Evolutionary conservation across 1,284 basidiomycete species (phyloP).

Genomic region (Phellinidium pouzarii): DNA sequence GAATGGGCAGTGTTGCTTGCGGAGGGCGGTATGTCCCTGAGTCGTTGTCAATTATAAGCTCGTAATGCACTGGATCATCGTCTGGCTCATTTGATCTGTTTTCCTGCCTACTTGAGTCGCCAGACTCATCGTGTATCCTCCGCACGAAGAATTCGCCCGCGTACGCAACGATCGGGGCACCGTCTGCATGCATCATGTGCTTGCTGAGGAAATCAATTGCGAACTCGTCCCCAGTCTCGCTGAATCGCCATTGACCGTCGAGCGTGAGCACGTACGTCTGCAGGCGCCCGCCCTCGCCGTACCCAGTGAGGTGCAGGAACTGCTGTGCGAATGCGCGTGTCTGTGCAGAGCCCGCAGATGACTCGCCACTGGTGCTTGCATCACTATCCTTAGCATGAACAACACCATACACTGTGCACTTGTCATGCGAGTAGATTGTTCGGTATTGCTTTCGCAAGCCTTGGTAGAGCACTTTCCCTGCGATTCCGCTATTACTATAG

Average conservation of each 20-base stretch:
- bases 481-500: slow-evolving; percentile 33
- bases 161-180: slow-evolving; percentile 33
- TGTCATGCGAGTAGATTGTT: slow-evolving; percentile 37
- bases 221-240: slow-evolving; percentile 45
- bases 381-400: slow-evolving; percentile 19
- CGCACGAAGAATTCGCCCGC: slow-evolving; percentile 35
- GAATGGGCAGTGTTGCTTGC: slow-evolving; percentile 32
- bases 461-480: slow-evolving; percentile 34
- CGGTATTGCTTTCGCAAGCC: slow-evolving; percentile 39
- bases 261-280: slow-evolving; percentile 43
- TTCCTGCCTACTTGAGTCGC: slow-evolving; percentile 13
- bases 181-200: slow-evolving; percentile 46
- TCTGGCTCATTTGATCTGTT: slow-evolving; percentile 18
- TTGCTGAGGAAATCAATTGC: slow-evolving; percentile 42
- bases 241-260: slow-evolving; percentile 40
- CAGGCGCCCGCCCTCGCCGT: slow-evolving; percentile 36
- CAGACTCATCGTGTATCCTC: slow-evolving; percentile 19
- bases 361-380: background rate
- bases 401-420: slow-evolving; percentile 33
- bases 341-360: no score
- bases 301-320: slow-evolving; percentile 38
- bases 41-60: slow-evolving; percentile 46
- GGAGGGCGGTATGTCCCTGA: slow-evolving; percentile 44
- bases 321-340: slow-evolving; percentile 30
- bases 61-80: slow-evolving; percentile 33